These are phyloP conservation scores for Rosellinia necatrix DNA, from an alignment of 2,329 filamentous ascomycete species.

Conservation along the genomic window DNA sequence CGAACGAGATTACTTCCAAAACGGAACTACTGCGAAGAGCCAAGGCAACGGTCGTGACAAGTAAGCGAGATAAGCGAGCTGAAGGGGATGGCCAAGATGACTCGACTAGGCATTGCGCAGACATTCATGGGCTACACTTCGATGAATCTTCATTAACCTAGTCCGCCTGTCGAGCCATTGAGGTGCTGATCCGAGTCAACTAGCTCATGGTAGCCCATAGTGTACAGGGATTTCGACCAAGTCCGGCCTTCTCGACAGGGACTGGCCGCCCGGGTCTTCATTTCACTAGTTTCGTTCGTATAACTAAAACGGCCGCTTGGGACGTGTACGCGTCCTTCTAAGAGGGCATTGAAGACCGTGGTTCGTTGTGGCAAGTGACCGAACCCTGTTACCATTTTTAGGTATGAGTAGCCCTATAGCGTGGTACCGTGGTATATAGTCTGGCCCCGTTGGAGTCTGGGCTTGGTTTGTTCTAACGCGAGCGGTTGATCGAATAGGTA, in stretches of 20 bases:
- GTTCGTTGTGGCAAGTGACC: background rate
- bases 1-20: background rate
- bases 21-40: too few relatives aligned
- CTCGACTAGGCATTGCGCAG: background rate
- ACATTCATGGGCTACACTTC: background rate
- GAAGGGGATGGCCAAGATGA: conserved; percentile 4
- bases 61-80: conserved; percentile 22
- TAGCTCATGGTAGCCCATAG: background rate
- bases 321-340: background rate
- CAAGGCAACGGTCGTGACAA: too few relatives aligned
- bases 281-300: background rate
- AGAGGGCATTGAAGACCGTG: too few relatives aligned
- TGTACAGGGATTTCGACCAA: background rate
- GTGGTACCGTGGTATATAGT: background rate
- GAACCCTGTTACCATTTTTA: conserved; percentile 21
- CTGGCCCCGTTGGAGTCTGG: background rate
- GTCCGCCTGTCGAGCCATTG: too few relatives aligned
- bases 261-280: background rate
- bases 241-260: background rate
- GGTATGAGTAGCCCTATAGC: conserved; percentile 7
- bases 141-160: too few relatives aligned
- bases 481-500: too few relatives aligned
- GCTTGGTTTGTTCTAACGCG: too few relatives aligned
- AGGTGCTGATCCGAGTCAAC: background rate
- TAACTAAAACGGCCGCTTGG: background rate